Base-by-base conservation (phyloP, 495 filamentous ascomycete genomes). In the Aspergillus haitiensis region DNA sequence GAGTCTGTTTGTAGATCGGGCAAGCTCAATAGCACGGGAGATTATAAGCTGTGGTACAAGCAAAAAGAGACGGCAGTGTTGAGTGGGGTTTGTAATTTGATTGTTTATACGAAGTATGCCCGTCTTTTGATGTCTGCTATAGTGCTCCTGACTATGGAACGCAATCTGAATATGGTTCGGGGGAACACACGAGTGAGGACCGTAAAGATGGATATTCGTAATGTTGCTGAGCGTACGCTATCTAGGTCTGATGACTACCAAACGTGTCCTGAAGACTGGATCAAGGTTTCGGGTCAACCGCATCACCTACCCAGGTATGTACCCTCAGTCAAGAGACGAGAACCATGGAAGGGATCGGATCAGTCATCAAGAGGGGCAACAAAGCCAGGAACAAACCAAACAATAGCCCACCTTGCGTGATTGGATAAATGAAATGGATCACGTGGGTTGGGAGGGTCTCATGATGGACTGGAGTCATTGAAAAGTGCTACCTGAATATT, bases 261-360 rank as follows among this genome's bases (percentile, higher is more conserved):
- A 47, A 47, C 27, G 48, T 33, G 56, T 52, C 37, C 47, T 48
- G 52, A 47, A 44, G 27, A 21, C 39, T 51, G 56, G 54, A 8
- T 6, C 44, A 18, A 18, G 44, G 44, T 6, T 47, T 6, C n/a
- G n/a, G 44, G 9, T 47, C 44, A n/a, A 47, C 44, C 4, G 44
- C 5, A 46, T 46, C 13, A 18, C n/a, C 16, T 16, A 18, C 44
- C 27, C 21, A 27, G 21, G 21, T 27, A 27, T 3, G 21, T 27
- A 27, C 21, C 21, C 3, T 27, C 3, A 27, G 21, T 47, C 10
- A 15, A 47, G 44, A 6, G n/a, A 47, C n/a, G 13, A 59, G 40
- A 46, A 46, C 37, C 56, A 42, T 49, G 56, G 56, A 31, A 36
- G 21, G 21, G 21, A 27, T 3, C 21, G 21, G 18, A 39, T 59